Percentiles rank a stretch among this genome's conserved stretches.
Conservation (phyloP, 2,329 filamentous ascomycete species). For the Aureobasidium pullulans region DNA sequence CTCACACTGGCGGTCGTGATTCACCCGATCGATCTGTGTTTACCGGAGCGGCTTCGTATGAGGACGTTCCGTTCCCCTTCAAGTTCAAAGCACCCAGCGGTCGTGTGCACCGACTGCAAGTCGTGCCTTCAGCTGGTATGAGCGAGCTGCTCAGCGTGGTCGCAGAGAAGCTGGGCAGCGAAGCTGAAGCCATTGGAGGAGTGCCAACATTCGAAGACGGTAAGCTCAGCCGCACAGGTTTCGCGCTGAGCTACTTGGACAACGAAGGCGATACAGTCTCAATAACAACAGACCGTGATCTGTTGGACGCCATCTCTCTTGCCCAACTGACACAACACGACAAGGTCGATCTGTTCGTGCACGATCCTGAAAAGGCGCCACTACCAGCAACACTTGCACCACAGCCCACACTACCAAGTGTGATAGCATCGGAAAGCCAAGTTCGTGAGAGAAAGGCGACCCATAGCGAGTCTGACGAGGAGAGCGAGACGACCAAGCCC, state of each 20-base stretch:
- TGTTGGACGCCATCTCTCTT: slow-evolving; percentile 80
- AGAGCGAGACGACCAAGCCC: slow-evolving; percentile 32
- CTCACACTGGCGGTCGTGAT: slow-evolving; percentile 70
- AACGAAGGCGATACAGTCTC: slow-evolving; percentile 96
- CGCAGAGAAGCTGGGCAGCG: slow-evolving; percentile 72
- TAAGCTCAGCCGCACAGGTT: slow-evolving; percentile 67
- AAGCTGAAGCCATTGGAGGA: slow-evolving; percentile 79
- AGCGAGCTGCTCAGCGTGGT: slow-evolving; percentile 70
- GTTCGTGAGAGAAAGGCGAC: slow-evolving; percentile 42
- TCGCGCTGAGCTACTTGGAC: slow-evolving; percentile 90
- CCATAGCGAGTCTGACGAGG: slow-evolving; percentile 45
- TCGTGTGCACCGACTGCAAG: slow-evolving; percentile 85
- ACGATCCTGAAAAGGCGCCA: slow-evolving; percentile 85
- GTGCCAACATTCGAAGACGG: slow-evolving; percentile 71
- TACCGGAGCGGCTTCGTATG: slow-evolving; percentile 46
- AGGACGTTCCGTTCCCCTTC: slow-evolving; percentile 84
- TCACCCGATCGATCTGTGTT: slow-evolving; percentile 64
- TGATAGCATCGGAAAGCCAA: slow-evolving; percentile 45
- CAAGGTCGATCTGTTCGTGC: slow-evolving; percentile 95
- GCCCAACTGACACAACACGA: slow-evolving; percentile 71
- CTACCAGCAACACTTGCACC: slow-evolving; percentile 58
- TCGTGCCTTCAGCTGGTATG: slow-evolving; percentile 72
- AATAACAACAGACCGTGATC: slow-evolving; percentile 90
- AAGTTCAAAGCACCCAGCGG: slow-evolving; percentile 98
- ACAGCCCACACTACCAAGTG: slow-evolving; percentile 45